Conservation (phyloP, 306 rosid genomes). For the Vicia sativa region DNA sequence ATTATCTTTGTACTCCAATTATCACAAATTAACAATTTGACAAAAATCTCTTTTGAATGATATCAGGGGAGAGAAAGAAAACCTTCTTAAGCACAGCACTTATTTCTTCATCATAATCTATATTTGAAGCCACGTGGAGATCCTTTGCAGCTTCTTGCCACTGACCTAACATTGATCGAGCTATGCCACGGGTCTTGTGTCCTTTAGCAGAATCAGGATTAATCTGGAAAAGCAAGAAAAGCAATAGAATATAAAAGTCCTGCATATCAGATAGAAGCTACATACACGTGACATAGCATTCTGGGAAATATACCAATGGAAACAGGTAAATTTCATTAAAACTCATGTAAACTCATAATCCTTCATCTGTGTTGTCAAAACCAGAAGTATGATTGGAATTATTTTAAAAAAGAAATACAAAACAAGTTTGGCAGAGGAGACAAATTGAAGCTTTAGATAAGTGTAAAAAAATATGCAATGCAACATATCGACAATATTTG, state of each 20-base stretch:
- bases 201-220: slow-evolving; percentile 98
- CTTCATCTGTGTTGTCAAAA: not conserved
- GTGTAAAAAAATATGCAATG: not conserved
- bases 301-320: slow-evolving; percentile 20
- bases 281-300: not conserved
- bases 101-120: slow-evolving; percentile 89
- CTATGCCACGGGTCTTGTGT: slow-evolving; percentile 86
- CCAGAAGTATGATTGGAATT: not conserved
- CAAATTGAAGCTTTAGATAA: not conserved
- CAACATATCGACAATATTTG: not conserved
- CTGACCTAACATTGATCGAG: slow-evolving; percentile 77
- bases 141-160: slow-evolving; percentile 94
- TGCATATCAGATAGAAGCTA: not conserved
- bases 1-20: not conserved
- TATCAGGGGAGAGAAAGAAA: slow-evolving; percentile 26
- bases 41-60: slow-evolving; percentile 6
- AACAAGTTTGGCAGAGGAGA: slow-evolving; percentile 17
- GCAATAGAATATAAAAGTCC: slow-evolving; percentile 16
- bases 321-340: slow-evolving; percentile 13
- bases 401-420: not conserved
- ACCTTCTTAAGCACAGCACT: slow-evolving; percentile 86
- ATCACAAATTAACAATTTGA: not conserved
- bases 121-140: slow-evolving; percentile 82
- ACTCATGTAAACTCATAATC: not conserved
- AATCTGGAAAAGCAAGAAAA: slow-evolving; percentile 51